phyloP scores from a whole-genome alignment of 139 green algal species.

The Chlorella sp. region DNA sequence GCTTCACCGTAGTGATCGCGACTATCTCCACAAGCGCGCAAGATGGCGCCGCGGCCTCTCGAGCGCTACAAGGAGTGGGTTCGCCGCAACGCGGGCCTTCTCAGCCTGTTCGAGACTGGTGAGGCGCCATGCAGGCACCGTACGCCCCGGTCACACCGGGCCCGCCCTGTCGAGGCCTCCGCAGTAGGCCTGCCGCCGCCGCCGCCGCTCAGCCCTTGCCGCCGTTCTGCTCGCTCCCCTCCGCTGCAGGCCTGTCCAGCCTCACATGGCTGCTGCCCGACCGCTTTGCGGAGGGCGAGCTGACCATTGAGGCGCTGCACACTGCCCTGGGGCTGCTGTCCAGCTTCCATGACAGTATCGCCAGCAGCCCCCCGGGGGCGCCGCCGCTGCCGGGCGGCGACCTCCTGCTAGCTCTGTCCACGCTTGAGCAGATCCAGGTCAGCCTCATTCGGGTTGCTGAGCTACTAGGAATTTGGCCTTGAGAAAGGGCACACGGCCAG shows the following conservation, averaged over 20 bases:
- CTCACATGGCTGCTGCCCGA: slow-evolving; percentile 67
- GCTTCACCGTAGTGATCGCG: too few relatives aligned
- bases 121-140: neutral
- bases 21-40: too few relatives aligned
- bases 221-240: neutral
- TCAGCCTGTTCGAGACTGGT: slow-evolving; percentile 40
- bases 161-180: too few relatives aligned
- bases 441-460: neutral
- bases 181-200: too few relatives aligned
- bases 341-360: slow-evolving; percentile 54
- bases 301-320: slow-evolving; percentile 54
- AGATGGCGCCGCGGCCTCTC: too few relatives aligned
- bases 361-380: neutral
- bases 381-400: slow-evolving; percentile 11
- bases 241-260: slow-evolving; percentile 47
- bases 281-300: slow-evolving; percentile 57
- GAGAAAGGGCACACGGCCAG: too few relatives aligned
- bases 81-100: slow-evolving; percentile 32
- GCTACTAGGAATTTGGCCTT: too few relatives aligned
- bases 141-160: too few relatives aligned
- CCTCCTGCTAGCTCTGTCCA: slow-evolving; percentile 40
- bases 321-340: slow-evolving; percentile 50
- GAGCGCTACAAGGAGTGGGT: slow-evolving; percentile 45
- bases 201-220: neutral
- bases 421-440: slow-evolving; percentile 49